These are phyloP conservation scores for Globisporangium carolinianum DNA, from an alignment of 352 stramenopile genomes.

Conservation along the genomic window DNA sequence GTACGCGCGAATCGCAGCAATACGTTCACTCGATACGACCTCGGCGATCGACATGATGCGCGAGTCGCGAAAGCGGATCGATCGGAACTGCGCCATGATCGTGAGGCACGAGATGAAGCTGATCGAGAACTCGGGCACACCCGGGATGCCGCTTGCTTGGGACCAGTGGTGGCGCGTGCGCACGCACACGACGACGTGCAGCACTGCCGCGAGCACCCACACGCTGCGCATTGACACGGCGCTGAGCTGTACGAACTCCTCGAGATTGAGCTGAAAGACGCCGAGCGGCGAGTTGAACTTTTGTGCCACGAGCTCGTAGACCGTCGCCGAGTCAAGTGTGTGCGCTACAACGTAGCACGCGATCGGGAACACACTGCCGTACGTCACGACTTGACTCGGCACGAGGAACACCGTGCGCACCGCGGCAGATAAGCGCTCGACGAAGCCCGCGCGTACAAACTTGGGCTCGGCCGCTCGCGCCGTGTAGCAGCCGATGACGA, in stretches of 20 bases:
- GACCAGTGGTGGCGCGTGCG: constrained; percentile 9
- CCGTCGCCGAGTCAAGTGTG: constrained; percentile 12
- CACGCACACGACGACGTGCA: constrained; percentile 11
- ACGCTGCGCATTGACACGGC: constrained; percentile 10
- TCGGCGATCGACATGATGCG: constrained; percentile 3
- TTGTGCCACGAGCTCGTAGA: constrained; percentile 7
- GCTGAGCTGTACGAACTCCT: constrained; percentile 11
- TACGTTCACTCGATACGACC: neutral
- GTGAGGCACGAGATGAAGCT: constrained; percentile 15
- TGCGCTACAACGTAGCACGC: constrained; percentile 15
- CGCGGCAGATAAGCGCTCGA: neutral
- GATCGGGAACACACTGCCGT: constrained; percentile 16
- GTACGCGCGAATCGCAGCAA: neutral
- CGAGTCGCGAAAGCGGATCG: constrained; percentile 8
- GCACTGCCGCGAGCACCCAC: constrained; percentile 12
- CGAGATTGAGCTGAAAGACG: constrained; percentile 7
- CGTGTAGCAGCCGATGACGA: constrained; percentile 12
- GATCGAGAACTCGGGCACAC: constrained; percentile 18
- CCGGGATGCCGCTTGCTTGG: constrained; percentile 9
- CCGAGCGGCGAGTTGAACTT: constrained; percentile 9
- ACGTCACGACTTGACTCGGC: constrained; percentile 12
- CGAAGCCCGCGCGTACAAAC: neutral
- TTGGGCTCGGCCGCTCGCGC: too few species aligned
- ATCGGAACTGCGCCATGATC: constrained; percentile 8
- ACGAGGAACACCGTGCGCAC: constrained; percentile 11